phyloP scores from a whole-genome alignment of 768 basidiomycete genomes.

The Hericium erinaceus region DNA sequence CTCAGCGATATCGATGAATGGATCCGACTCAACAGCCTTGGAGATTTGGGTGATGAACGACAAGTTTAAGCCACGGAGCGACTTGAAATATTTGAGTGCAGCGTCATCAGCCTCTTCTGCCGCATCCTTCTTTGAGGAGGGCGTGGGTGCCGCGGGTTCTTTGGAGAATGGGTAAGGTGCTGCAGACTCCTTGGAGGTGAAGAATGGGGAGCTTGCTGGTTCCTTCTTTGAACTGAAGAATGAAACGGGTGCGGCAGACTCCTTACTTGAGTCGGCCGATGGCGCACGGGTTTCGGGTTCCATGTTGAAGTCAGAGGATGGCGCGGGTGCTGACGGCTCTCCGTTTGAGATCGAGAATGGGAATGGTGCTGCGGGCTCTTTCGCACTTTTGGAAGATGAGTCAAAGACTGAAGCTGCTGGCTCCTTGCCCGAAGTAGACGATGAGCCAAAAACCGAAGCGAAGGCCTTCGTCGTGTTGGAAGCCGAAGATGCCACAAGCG shows the following conservation, averaged over 20 bases:
- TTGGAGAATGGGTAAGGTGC: background rate
- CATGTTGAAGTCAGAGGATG: too few relatives aligned
- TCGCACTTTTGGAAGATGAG: too few relatives aligned
- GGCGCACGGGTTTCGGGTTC: too few relatives aligned
- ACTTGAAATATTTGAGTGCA: slow-evolving; percentile 50
- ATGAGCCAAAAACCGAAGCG: slow-evolving; percentile 14
- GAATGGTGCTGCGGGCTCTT: too few relatives aligned
- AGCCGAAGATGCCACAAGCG: slow-evolving; percentile 14
- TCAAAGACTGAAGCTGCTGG: too few relatives aligned
- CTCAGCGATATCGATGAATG: slow-evolving; percentile 55
- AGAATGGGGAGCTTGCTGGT: background rate
- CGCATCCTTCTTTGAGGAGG: background rate
- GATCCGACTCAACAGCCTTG: slow-evolving; percentile 54
- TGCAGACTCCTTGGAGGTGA: background rate
- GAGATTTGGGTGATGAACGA: slow-evolving; percentile 53
- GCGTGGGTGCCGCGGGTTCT: too few relatives aligned
- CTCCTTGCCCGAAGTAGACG: background rate
- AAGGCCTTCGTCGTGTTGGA: slow-evolving; percentile 13
- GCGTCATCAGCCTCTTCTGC: slow-evolving; percentile 8
- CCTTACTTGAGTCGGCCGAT: too few relatives aligned
- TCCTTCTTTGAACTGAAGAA: too few relatives aligned
- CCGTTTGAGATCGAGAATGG: too few relatives aligned
- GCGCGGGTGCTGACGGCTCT: too few relatives aligned
- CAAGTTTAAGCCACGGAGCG: slow-evolving; percentile 66
- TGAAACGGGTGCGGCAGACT: too few relatives aligned